Evolutionary conservation across 768 basidiomycete genomes (phyloP).

Genomic region (Leucosporidium creatinivorum): DNA sequence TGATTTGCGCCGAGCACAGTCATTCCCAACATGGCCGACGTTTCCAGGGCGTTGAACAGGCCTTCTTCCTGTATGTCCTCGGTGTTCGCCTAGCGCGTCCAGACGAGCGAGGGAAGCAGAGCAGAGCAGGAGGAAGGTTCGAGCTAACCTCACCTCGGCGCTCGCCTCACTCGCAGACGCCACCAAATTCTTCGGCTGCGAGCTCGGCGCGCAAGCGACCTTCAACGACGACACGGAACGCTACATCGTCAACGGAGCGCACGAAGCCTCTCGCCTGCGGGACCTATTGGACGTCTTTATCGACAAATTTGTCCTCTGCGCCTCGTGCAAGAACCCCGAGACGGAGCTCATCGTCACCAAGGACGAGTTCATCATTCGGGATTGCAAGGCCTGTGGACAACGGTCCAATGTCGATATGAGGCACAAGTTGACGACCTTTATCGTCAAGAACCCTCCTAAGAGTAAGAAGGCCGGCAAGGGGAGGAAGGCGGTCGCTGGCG

Average conservation of each 20-base stretch:
- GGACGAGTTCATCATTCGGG: constrained; percentile 78
- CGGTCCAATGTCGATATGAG: constrained; percentile 89
- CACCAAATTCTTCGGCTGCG: constrained; percentile 98
- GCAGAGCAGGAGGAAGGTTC: neutral
- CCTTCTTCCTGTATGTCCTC: constrained; percentile 68
- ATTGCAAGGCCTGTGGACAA: constrained; percentile 98
- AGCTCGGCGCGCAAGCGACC: constrained; percentile 94
- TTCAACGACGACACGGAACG: constrained; percentile 94
- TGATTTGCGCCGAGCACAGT: constrained; percentile 46
- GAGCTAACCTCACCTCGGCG: neutral
- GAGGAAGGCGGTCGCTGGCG: constrained; percentile 38
- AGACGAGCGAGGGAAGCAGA: too few species aligned
- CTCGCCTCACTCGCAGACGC: constrained; percentile 52
- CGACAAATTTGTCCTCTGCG: constrained; percentile 96
- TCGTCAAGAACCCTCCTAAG: constrained; percentile 94
- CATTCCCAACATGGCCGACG: constrained; percentile 95
- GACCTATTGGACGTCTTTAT: constrained; percentile 96
- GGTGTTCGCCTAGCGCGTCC: too few species aligned
- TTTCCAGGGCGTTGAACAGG: constrained; percentile 87
- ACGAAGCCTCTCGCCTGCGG: constrained; percentile 80
- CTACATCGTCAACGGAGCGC: constrained; percentile 97
- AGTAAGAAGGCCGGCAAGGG: constrained; percentile 57
- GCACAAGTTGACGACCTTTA: constrained; percentile 92
- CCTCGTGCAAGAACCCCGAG: constrained; percentile 97
- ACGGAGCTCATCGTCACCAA: constrained; percentile 90